These are phyloP conservation scores for Alternaria alternata DNA, from an alignment of 2,329 filamentous ascomycete species.

Conservation along the genomic window DNA sequence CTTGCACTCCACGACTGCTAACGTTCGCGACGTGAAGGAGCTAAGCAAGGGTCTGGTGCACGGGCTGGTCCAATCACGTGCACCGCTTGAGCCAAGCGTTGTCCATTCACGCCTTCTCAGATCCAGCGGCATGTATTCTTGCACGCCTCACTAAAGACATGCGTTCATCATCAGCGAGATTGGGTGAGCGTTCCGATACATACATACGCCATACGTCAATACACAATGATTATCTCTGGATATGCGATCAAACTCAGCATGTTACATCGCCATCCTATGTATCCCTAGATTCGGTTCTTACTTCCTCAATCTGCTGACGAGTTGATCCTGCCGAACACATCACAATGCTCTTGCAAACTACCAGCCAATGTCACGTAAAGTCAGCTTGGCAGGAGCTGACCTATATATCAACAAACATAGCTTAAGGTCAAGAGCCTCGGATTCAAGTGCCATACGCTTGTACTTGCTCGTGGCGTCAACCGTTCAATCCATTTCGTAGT, in stretches of 20 bases:
- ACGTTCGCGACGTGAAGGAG: conserved; percentile 28
- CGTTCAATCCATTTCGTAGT: not conserved
- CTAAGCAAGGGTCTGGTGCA: conserved; percentile 24
- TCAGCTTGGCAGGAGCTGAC: conserved; percentile 13
- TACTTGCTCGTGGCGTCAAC: not conserved
- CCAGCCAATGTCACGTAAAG: not conserved
- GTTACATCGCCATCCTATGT: not conserved
- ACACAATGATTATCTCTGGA: not conserved
- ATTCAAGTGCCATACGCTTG: not conserved
- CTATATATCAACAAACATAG: conserved; percentile 22
- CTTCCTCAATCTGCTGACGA: not conserved
- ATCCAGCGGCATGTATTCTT: not conserved
- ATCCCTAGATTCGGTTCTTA: not conserved
- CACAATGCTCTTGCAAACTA: conserved; percentile 1
- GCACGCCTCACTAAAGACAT: not conserved
- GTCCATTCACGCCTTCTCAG: not conserved
- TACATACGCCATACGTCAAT: not conserved
- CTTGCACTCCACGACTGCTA: conserved; percentile 13
- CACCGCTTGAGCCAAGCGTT: not conserved
- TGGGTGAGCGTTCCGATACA: not conserved
- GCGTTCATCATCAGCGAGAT: not conserved
- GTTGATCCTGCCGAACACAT: not conserved
- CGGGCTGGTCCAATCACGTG: conserved; percentile 15
- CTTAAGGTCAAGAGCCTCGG: conserved; percentile 11
- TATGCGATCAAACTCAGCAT: not conserved